Conservation (phyloP, 2,329 filamentous ascomycete genomes). For the Annulohypoxylon truncatum region DNA sequence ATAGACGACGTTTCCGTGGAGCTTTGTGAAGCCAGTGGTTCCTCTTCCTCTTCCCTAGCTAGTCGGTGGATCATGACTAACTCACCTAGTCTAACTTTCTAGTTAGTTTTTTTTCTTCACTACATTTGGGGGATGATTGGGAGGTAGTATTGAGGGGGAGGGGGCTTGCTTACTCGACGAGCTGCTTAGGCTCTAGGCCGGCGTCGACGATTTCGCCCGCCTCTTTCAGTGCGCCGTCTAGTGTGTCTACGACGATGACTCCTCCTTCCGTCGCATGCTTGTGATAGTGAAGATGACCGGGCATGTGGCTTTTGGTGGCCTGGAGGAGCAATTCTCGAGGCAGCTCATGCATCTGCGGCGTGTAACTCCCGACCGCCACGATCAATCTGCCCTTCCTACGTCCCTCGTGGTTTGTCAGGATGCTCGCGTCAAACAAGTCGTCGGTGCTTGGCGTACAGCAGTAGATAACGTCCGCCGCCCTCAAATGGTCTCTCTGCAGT, state of each 20-base stretch:
- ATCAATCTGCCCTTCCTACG: conserved; percentile 77
- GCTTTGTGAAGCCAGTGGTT: conserved; percentile 41
- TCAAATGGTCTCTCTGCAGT: conserved; percentile 76
- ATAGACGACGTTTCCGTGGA: conserved; percentile 48
- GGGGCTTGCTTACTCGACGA: conserved; percentile 84
- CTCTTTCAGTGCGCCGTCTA: conserved; percentile 83
- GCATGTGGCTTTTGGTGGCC: conserved; percentile 61
- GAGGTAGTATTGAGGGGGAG: not conserved
- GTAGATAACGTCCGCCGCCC: conserved; percentile 83
- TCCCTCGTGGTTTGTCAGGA: conserved; percentile 78
- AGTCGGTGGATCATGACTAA: conserved; percentile 71
- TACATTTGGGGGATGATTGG: not conserved
- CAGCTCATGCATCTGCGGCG: conserved; percentile 82
- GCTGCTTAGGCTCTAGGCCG: conserved; percentile 75
- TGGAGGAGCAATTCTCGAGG: conserved; percentile 80
- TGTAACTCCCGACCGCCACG: conserved; percentile 76
- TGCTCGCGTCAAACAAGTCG: conserved; percentile 78
- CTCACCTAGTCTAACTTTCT: conserved; percentile 75
- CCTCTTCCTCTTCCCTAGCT: conserved; percentile 55
- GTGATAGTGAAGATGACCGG: conserved; percentile 70
- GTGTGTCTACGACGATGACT: conserved; percentile 77
- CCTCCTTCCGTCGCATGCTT: conserved; percentile 73
- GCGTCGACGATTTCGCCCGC: conserved; percentile 89
- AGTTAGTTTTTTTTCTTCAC: not conserved
- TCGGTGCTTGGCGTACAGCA: conserved; percentile 83